Evolutionary conservation across 2,329 filamentous ascomycete species (phyloP).

Genomic region (Neopestalotiopsis clavispora): DNA sequence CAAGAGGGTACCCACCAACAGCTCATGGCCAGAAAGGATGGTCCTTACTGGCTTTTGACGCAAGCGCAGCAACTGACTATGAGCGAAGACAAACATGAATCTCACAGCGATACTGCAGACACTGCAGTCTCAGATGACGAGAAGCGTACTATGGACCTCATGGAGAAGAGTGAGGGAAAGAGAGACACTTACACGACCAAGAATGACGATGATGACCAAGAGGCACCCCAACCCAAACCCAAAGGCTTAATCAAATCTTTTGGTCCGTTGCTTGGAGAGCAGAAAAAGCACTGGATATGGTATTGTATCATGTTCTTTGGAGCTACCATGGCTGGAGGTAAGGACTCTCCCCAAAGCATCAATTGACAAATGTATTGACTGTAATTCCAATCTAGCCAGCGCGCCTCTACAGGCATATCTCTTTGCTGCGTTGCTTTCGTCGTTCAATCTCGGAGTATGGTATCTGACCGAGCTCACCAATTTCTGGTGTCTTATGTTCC

Average conservation of each 20-base stretch:
- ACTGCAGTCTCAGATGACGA: slow-evolving; percentile 30
- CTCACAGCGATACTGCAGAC: slow-evolving; percentile 34
- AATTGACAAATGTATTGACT: neutral
- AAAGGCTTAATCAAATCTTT: slow-evolving; percentile 33
- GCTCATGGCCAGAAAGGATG: slow-evolving; percentile 63
- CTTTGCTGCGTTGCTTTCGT: slow-evolving; percentile 56
- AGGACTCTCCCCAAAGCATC: slow-evolving; percentile 13
- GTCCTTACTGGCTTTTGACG: slow-evolving; percentile 72
- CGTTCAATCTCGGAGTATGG: slow-evolving; percentile 32
- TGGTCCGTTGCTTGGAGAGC: slow-evolving; percentile 32
- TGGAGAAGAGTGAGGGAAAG: slow-evolving; percentile 36
- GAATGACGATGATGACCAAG: slow-evolving; percentile 11
- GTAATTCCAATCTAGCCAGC: slow-evolving; percentile 37
- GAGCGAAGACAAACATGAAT: slow-evolving; percentile 44
- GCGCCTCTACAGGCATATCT: slow-evolving; percentile 60
- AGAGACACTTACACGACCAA: slow-evolving; percentile 17
- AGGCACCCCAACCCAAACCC: slow-evolving; percentile 18
- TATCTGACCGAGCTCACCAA: slow-evolving; percentile 38
- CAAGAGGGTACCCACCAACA: slow-evolving; percentile 79
- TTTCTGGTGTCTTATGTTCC: slow-evolving; percentile 72
- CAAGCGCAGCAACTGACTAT: slow-evolving; percentile 62
- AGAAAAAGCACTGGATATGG: slow-evolving; percentile 33
- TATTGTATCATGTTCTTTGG: slow-evolving; percentile 35
- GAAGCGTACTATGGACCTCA: slow-evolving; percentile 43
- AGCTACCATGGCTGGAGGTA: slow-evolving; percentile 40